Percentiles rank a stretch among this genome's conserved stretches.
These are phyloP conservation scores for Leptographium lundbergii DNA, from an alignment of 2,329 filamentous ascomycete species.

Conservation along the genomic window DNA sequence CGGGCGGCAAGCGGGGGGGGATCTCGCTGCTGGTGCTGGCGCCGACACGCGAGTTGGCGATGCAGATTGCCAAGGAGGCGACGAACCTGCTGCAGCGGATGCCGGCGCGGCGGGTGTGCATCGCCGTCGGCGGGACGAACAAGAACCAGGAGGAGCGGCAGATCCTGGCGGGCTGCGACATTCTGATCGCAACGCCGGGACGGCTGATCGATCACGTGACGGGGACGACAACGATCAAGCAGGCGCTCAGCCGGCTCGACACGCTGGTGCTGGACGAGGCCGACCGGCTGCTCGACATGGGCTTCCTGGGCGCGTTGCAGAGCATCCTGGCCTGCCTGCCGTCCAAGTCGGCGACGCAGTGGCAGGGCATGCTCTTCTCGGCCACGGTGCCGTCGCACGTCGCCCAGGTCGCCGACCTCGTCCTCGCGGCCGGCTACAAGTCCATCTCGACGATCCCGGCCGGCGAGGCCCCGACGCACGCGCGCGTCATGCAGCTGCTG, in stretches of 20 bases:
- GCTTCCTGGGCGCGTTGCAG: constrained; percentile 68
- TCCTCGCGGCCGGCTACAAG: constrained; percentile 59
- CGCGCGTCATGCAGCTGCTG: constrained; percentile 60
- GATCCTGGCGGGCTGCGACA: constrained; percentile 60
- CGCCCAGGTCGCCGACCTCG: constrained; percentile 56
- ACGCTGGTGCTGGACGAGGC: constrained; percentile 77
- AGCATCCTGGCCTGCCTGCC: constrained; percentile 65
- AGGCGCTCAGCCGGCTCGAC: constrained; percentile 56
- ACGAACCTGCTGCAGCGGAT: constrained; percentile 57
- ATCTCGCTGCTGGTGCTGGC: constrained; percentile 54
- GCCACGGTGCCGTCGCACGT: constrained; percentile 75
- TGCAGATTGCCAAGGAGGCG: constrained; percentile 61
- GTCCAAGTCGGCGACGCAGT: constrained; percentile 40
- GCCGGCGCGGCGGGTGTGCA: constrained; percentile 60
- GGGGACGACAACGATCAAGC: constrained; percentile 54
- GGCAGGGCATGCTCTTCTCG: constrained; percentile 71
- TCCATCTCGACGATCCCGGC: constrained; percentile 69
- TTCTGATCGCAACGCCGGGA: constrained; percentile 71
- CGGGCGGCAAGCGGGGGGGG: constrained; percentile 17
- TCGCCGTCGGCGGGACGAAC: constrained; percentile 71
- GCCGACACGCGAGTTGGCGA: constrained; percentile 57
- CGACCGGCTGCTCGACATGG: constrained; percentile 69
- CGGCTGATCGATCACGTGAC: constrained; percentile 68
- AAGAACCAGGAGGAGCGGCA: constrained; percentile 59
- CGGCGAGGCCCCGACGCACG: constrained; percentile 64